Base-by-base conservation (phyloP, 345 rosid species). In the Excoecaria agallocha region DNA sequence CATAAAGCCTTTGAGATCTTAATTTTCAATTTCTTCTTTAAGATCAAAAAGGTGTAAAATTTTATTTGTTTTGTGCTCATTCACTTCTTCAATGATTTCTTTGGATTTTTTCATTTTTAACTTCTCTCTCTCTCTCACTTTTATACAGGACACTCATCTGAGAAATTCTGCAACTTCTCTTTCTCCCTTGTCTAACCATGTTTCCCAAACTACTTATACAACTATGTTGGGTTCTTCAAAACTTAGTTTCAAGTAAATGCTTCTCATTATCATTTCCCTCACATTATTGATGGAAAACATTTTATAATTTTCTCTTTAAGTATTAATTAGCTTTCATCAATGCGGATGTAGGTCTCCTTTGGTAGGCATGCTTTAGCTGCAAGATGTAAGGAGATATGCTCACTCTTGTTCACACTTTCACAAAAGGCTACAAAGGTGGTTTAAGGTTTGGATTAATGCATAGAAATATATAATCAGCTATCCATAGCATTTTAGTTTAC, bases 361-460 rank as follows among this genome's bases (percentile, higher is more conserved):
- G 77, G 84, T 87, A 66, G 83, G 85, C 73, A 48, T 83, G 61
- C 81, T 91, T 77, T 88, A 85, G 74, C 82, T 81, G 13, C 84
- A 78, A 69, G 83, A 87, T 74, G 83, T 81, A 87, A 75, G 82
- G 85, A 86, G 64, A 75, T 87, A 16, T 91, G 98, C 82, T 85
- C 88, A n/a, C 70, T 82, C 80, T 72, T 89, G 84, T 87, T 91
- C 38, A 60, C 79, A 12, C 79, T 82, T 78, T 84, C 94, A 30
- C 16, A 77, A 58, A 85, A 87, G 48, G 80, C 89, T 65, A 70
- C 79, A 73, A 84, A 82, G 46, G 82, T 70, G 72, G 55, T 78
- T 50, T 66, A 85, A 86, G 91, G 93, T 91, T 76, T 66, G 73
- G 63, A 82, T 73, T 69, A 64, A 35, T 54, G 50, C 58, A 19